Evolutionary conservation across 345 rosid genomes (phyloP).

Genomic region (Noccaea caerulescens): DNA sequence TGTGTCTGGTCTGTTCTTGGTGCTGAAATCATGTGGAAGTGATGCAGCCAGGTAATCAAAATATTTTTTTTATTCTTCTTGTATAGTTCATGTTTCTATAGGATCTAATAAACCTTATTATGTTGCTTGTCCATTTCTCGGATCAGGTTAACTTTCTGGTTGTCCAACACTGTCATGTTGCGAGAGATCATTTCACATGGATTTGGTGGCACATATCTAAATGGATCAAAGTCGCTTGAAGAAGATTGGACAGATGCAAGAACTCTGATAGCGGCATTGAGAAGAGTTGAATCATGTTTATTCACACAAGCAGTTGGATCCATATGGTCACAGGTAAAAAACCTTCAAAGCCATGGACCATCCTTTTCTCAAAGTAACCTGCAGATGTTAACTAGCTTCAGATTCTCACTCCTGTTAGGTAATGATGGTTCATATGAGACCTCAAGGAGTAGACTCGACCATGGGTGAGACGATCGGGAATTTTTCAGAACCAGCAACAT

Average conservation of each 20-base stretch:
- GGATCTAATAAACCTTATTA: neutral
- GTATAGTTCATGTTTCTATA: conserved; percentile 1
- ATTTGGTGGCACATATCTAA: conserved; percentile 42
- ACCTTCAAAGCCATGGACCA: neutral
- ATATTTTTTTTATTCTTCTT: too few relatives aligned
- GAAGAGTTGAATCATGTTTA: conserved; percentile 86
- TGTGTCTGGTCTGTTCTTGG: conserved; percentile 74
- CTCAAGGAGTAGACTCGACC: conserved; percentile 51
- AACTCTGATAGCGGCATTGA: conserved; percentile 70
- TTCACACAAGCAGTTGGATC: conserved; percentile 87
- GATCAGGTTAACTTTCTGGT: conserved; percentile 90
- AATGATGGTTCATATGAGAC: conserved; percentile 81
- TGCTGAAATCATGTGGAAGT: conserved; percentile 78
- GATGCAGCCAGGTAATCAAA: conserved; percentile 74
- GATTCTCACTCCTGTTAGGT: conserved; percentile 51
- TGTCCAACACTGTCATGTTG: conserved; percentile 84
- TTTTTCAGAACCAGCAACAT: conserved; percentile 73
- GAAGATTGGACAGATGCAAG: conserved; percentile 88
- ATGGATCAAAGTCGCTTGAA: conserved; percentile 48
- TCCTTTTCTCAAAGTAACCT: conserved; percentile 12
- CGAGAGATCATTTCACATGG: conserved; percentile 77
- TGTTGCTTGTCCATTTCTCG: conserved; percentile 41
- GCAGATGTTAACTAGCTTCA: conserved; percentile 23
- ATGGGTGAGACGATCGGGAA: conserved; percentile 49
- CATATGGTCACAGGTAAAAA: conserved; percentile 95